A percentile compares a stretch with the other conserved stretches of the same genome.
Conservation (phyloP, 495 filamentous ascomycete species). For the Penicillium subrubescens region DNA sequence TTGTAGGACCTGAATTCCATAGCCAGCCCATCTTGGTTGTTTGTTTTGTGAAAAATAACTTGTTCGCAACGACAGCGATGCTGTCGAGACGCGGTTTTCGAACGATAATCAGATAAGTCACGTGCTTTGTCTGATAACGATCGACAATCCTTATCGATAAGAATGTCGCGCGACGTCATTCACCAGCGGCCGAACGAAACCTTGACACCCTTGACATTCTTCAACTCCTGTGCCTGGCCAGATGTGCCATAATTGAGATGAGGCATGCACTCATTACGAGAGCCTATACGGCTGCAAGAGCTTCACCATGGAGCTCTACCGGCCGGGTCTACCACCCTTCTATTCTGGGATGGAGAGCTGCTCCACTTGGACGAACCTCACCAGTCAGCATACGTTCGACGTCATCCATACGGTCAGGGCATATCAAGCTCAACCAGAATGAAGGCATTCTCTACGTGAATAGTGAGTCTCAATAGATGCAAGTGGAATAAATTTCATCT, state of each 20-base stretch:
- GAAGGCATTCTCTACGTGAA: slow-evolving; percentile 89
- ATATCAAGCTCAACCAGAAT: slow-evolving; percentile 69
- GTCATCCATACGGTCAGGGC: slow-evolving; percentile 55
- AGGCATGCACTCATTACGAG: slow-evolving; percentile 6
- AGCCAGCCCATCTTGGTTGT: slow-evolving; percentile 51
- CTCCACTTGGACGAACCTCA: slow-evolving; percentile 17
- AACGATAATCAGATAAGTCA: slow-evolving; percentile 10
- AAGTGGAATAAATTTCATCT: background rate
- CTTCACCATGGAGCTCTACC: slow-evolving; percentile 2
- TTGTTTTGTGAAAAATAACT: background rate
- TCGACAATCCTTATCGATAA: slow-evolving; percentile 14
- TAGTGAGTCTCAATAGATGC: slow-evolving; percentile 54
- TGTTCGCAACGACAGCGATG: background rate
- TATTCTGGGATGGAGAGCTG: slow-evolving; percentile 21
- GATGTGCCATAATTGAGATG: slow-evolving; percentile 19
- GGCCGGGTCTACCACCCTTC: slow-evolving; percentile 7
- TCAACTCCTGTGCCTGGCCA: background rate
- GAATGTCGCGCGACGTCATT: slow-evolving; percentile 19
- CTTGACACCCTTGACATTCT: slow-evolving; percentile 8
- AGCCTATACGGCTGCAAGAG: slow-evolving; percentile 9
- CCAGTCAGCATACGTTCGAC: slow-evolving; percentile 12
- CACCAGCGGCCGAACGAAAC: slow-evolving; percentile 8
- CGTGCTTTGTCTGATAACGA: slow-evolving; percentile 7
- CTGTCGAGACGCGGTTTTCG: slow-evolving; percentile 13
- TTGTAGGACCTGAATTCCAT: slow-evolving; percentile 42